These are phyloP conservation scores for Ustilago tritici DNA, from an alignment of 1,284 basidiomycete genomes.

Conservation along the genomic window DNA sequence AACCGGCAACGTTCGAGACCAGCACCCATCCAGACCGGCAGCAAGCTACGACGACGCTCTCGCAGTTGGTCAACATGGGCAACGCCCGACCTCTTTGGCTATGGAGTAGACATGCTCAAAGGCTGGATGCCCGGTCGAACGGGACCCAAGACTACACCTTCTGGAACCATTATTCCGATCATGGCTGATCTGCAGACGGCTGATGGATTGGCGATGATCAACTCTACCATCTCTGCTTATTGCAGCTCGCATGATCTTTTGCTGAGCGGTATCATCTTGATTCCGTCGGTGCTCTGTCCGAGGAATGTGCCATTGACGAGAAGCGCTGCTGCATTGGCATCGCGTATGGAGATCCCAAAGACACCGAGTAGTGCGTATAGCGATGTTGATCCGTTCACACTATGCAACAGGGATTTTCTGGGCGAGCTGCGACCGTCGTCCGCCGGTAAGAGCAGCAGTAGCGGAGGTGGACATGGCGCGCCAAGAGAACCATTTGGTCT, in stretches of 20 bases:
- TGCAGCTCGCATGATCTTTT: conserved; percentile 51
- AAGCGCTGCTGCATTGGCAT: conserved; percentile 11
- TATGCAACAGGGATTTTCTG: conserved; percentile 37
- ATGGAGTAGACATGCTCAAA: conserved; percentile 58
- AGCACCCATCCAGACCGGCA: conserved; percentile 23
- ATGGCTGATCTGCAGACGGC: conserved; percentile 49
- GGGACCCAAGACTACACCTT: conserved; percentile 20
- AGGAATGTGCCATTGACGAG: conserved; percentile 37
- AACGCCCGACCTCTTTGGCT: conserved; percentile 50
- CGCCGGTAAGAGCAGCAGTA: background rate
- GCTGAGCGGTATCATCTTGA: conserved; percentile 48
- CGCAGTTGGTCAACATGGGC: conserved; percentile 55
- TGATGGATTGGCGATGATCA: conserved; percentile 50
- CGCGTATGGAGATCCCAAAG: conserved; percentile 19
- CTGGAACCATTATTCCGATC: conserved; percentile 55
- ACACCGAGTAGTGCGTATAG: conserved; percentile 35
- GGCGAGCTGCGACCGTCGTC: conserved; percentile 23
- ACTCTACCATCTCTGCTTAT: conserved; percentile 54
- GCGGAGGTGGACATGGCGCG: background rate
- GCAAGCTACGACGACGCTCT: conserved; percentile 20
- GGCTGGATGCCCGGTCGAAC: conserved; percentile 51
- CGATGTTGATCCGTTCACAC: conserved; percentile 41
- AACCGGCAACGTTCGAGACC: conserved; percentile 26
- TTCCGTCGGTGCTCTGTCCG: conserved; percentile 51
- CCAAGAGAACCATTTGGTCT: conserved; percentile 35